Percentiles rank a stretch among this genome's conserved stretches.
Conservation (phyloP, 495 filamentous ascomycete genomes). For the Lindgomyces ingoldianus region DNA sequence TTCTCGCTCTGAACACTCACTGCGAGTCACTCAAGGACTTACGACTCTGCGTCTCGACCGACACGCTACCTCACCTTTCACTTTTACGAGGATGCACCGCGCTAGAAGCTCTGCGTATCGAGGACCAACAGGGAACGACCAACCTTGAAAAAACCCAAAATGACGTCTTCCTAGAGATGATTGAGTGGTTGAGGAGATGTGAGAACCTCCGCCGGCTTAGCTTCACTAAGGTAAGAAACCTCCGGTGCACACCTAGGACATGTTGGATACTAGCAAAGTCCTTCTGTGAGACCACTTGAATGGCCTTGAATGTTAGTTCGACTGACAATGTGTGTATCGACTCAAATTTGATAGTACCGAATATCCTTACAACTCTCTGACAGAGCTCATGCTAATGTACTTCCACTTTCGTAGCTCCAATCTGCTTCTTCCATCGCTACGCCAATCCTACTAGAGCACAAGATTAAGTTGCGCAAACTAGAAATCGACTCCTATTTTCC, state of each 20-base stretch:
- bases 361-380: no score
- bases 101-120: constrained; percentile 56
- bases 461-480: constrained; percentile 52
- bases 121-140: constrained; percentile 41
- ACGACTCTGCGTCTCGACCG: constrained; percentile 53
- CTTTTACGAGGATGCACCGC: constrained; percentile 55
- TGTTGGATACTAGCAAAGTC: no score
- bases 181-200: constrained; percentile 60
- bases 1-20: constrained; percentile 61
- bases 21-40: constrained; percentile 58
- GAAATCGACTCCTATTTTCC: constrained; percentile 53
- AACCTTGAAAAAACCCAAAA: constrained; percentile 51
- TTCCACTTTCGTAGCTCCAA: no score
- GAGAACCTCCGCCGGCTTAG: constrained; percentile 53
- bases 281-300: no score
- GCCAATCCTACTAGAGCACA: constrained; percentile 55
- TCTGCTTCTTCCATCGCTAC: constrained; percentile 55
- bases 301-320: no score
- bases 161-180: constrained; percentile 54
- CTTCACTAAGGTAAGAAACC: no score
- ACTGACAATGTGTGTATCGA: no score
- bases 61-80: constrained; percentile 52
- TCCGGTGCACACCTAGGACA: no score
- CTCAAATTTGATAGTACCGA: no score
- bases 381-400: no score